phyloP scores from a whole-genome alignment of 148 eudicot genomes.

The Fallopia convolvulus region DNA sequence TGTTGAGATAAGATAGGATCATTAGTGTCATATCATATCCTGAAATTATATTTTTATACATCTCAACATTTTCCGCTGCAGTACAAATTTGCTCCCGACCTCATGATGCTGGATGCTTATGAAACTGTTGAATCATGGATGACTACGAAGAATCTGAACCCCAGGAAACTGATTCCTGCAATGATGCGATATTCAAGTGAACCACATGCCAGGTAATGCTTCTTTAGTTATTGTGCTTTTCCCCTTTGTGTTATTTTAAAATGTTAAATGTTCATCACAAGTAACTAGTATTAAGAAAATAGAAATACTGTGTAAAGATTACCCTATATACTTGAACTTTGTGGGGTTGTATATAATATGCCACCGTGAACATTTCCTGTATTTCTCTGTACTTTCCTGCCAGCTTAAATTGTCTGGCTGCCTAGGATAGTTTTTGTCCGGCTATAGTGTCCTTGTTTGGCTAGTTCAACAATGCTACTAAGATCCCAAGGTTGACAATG shows the following conservation, averaged over 20 bases:
- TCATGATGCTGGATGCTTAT: constrained; percentile 98
- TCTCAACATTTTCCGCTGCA: constrained; percentile 27
- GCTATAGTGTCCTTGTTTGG: neutral
- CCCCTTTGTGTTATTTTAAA: neutral
- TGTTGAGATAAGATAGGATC: neutral
- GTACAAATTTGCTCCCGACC: constrained; percentile 99
- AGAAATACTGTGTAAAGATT: neutral
- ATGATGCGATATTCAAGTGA: constrained; percentile 99
- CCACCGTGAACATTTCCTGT: neutral
- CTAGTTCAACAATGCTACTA: neutral
- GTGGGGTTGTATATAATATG: neutral
- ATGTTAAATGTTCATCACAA: neutral
- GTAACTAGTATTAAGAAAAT: neutral
- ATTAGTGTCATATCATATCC: neutral
- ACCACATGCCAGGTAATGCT: constrained; percentile 88
- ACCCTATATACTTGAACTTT: neutral
- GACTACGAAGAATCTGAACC: constrained; percentile 76
- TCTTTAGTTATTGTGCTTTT: neutral
- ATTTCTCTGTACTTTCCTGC: neutral
- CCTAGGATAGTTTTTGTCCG: neutral
- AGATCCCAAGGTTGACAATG: neutral
- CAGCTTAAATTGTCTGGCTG: neutral
- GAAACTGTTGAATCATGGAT: constrained; percentile 99
- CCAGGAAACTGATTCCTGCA: constrained; percentile 93
- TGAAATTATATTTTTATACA: constrained; percentile 2